Conservation (phyloP, 305 asterid genomes). For the Rubia peregrina region DNA sequence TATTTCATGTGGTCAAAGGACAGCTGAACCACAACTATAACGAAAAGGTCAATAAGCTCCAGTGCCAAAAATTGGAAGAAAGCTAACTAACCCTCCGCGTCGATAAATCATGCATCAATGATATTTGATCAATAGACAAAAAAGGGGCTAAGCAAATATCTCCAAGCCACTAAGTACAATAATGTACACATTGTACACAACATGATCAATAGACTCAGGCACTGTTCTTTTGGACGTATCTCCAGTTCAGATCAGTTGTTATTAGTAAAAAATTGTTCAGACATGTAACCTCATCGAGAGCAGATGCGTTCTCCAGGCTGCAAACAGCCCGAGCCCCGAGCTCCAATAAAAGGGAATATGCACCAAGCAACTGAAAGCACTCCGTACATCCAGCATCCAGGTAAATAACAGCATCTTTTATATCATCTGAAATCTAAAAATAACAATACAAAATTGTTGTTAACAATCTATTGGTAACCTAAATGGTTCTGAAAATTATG, state of each 20-base stretch:
- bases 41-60: neutral
- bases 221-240: neutral
- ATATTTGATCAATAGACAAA: neutral
- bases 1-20: neutral
- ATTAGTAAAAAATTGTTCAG: neutral
- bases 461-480: neutral
- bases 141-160: neutral
- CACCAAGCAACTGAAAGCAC: conserved; percentile 79
- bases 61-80: neutral
- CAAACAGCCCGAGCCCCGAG: conserved; percentile 79
- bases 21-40: neutral
- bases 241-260: conserved; percentile 1
- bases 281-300: conserved; percentile 60
- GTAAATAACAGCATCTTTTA: conserved; percentile 64
- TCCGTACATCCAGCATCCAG: conserved; percentile 94
- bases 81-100: neutral
- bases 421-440: conserved; percentile 68
- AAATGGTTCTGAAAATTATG: neutral
- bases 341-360: conserved; percentile 74
- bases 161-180: neutral
- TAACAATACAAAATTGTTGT: neutral
- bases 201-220: neutral
- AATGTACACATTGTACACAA: neutral
- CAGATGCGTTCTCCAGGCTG: conserved; percentile 73
- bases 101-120: neutral